Conservation (phyloP, 345 rosid species). For the Salix exigua region DNA sequence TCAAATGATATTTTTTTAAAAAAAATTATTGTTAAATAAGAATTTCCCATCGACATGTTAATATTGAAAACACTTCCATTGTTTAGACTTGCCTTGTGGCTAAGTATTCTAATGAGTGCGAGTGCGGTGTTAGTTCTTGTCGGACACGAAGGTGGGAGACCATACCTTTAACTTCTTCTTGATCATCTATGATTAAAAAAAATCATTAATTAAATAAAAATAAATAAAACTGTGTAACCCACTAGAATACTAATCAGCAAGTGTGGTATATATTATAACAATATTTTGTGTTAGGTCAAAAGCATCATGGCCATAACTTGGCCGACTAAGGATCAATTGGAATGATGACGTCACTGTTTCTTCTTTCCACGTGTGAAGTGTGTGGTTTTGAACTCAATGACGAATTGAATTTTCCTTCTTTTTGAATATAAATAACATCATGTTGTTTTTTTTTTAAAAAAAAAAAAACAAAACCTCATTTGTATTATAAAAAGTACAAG, state of each 20-base stretch:
- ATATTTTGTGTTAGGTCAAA: constrained; percentile 16
- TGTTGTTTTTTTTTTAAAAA: too few relatives aligned
- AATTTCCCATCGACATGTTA: neutral
- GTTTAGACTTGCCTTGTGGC: neutral
- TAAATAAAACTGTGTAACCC: neutral
- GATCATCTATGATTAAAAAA: neutral
- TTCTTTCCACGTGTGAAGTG: neutral
- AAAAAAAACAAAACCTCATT: too few relatives aligned
- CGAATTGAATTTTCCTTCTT: neutral
- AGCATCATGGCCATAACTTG: constrained; percentile 9
- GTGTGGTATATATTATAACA: neutral
- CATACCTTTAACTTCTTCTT: neutral
- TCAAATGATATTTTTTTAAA: too few relatives aligned
- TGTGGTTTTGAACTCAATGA: neutral
- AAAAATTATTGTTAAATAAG: too few relatives aligned
- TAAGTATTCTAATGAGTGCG: neutral
- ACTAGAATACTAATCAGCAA: neutral
- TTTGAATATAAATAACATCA: too few relatives aligned
- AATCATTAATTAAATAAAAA: neutral
- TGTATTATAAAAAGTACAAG: too few relatives aligned
- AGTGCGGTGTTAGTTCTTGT: neutral
- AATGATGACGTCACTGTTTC: neutral
- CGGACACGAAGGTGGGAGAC: neutral
- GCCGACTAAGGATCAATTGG: constrained; percentile 5
- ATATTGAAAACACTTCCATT: neutral